phyloP scores from a whole-genome alignment of 768 basidiomycete genomes.

The Kwoniella europaea region DNA sequence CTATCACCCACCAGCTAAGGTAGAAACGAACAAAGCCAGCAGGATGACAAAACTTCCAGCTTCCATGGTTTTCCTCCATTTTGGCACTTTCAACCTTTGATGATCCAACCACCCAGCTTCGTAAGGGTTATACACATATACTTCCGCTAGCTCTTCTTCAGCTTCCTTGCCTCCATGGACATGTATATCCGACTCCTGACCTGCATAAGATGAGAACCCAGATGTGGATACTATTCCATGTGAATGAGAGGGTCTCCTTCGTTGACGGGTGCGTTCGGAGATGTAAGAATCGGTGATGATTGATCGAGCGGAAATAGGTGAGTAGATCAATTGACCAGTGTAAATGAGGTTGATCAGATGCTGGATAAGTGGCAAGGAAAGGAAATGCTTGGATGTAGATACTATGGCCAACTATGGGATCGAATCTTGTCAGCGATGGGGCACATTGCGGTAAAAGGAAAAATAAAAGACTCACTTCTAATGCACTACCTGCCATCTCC shows the following conservation, averaged over 20 bases:
- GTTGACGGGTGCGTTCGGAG: slow-evolving; percentile 64
- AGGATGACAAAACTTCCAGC: slow-evolving; percentile 76
- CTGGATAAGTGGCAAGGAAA: slow-evolving; percentile 82
- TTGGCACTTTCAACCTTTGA: slow-evolving; percentile 81
- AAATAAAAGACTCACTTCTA: slow-evolving; percentile 69
- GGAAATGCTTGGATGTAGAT: slow-evolving; percentile 79
- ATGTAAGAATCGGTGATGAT: slow-evolving; percentile 89
- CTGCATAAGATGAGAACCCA: slow-evolving; percentile 11
- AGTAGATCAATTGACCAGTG: slow-evolving; percentile 63
- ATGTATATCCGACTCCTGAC: background rate
- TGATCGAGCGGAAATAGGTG: slow-evolving; percentile 65
- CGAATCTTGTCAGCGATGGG: background rate
- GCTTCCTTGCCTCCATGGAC: slow-evolving; percentile 1
- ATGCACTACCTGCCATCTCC: slow-evolving; percentile 72
- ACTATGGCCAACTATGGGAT: slow-evolving; percentile 78
- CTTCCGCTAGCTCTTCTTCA: slow-evolving; percentile 39
- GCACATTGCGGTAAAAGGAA: background rate
- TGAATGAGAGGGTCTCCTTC: slow-evolving; percentile 66
- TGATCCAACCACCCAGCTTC: slow-evolving; percentile 70
- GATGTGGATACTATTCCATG: slow-evolving; percentile 6
- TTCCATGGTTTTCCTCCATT: slow-evolving; percentile 64
- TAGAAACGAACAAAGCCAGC: slow-evolving; percentile 72
- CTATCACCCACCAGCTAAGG: no score
- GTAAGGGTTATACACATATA: slow-evolving; percentile 55
- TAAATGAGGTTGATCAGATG: slow-evolving; percentile 86